Evolutionary conservation across 768 basidiomycete species (phyloP).

Genomic region (Russula ochroleuca): DNA sequence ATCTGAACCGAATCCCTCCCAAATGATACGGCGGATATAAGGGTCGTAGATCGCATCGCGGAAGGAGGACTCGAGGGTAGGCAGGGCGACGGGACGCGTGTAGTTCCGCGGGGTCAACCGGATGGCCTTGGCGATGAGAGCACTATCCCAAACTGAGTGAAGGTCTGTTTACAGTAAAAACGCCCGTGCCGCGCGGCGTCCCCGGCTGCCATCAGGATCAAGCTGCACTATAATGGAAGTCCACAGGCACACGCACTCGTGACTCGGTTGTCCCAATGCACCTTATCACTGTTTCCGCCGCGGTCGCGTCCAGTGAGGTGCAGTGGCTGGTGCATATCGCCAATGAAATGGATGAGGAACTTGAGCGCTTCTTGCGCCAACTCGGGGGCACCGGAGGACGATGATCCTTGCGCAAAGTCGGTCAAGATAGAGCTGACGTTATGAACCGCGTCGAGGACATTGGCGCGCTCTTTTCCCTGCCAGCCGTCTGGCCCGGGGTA

Average conservation of each 20-base stretch:
- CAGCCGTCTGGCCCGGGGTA: conserved; percentile 79
- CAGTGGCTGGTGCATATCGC: conserved; percentile 91
- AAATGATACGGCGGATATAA: conserved; percentile 79
- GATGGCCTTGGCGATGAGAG: conserved; percentile 78
- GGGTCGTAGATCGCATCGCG: conserved; percentile 83
- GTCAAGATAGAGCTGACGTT: conserved; percentile 68
- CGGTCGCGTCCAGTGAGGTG: conserved; percentile 85
- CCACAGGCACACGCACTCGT: conserved; percentile 52
- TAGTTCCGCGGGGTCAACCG: conserved; percentile 75
- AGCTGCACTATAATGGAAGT: background rate
- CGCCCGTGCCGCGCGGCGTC: background rate
- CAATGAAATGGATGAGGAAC: conserved; percentile 90
- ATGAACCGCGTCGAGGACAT: conserved; percentile 72
- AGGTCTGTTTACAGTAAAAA: conserved; percentile 47
- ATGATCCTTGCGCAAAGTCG: conserved; percentile 39
- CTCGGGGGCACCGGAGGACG: conserved; percentile 29
- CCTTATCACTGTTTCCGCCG: conserved; percentile 80
- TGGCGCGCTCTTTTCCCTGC: conserved; percentile 50
- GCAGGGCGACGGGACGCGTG: conserved; percentile 61
- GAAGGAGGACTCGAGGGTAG: conserved; percentile 60
- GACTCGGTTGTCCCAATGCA: conserved; percentile 63
- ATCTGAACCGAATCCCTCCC: conserved; percentile 67
- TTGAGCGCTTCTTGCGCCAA: conserved; percentile 76
- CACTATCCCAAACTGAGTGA: conserved; percentile 83
- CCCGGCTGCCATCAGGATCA: background rate